Evolutionary conservation across 1,284 basidiomycete species (phyloP).

Genomic region (Cryptococcus sp.): DNA sequence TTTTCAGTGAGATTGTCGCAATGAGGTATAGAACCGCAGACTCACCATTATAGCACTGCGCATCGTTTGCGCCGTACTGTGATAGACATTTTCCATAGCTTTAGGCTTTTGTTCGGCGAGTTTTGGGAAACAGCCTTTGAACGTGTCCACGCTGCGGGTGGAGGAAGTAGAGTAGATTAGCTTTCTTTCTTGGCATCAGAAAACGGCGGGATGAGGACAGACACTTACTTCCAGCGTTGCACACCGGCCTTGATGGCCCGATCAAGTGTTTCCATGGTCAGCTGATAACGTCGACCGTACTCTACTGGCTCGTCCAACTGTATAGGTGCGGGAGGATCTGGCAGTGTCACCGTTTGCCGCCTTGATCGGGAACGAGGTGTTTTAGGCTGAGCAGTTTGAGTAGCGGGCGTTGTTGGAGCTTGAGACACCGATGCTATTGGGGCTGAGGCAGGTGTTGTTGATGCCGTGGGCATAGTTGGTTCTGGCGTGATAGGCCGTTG

Average conservation of each 20-base stretch:
- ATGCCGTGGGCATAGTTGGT: not conserved
- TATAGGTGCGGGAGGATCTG: conserved; percentile 12
- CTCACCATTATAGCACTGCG: conserved; percentile 35
- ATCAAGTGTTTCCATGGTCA: conserved; percentile 42
- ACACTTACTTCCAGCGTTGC: conserved; percentile 48
- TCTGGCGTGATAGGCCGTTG: not conserved
- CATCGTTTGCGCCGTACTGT: conserved; percentile 28
- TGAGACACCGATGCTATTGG: not conserved
- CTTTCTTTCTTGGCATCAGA: not conserved
- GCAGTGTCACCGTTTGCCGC: conserved; percentile 12
- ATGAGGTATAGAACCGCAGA: not conserved
- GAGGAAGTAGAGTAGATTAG: not conserved
- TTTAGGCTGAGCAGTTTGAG: conserved; percentile 12
- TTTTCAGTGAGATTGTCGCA: not conserved
- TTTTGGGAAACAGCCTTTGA: conserved; percentile 41
- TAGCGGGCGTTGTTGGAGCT: conserved; percentile 6
- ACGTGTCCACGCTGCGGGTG: conserved; percentile 32
- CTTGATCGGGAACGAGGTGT: conserved; percentile 14
- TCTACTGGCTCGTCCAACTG: conserved; percentile 21
- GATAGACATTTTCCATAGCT: conserved; percentile 35
- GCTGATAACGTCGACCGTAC: conserved; percentile 45
- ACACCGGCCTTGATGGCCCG: conserved; percentile 44
- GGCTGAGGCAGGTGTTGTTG: conserved; percentile 4
- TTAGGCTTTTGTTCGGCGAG: conserved; percentile 31
- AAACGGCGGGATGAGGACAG: too few relatives aligned